phyloP scores from a whole-genome alignment of 2,329 filamentous ascomycete species.

The Fusarium sp. region DNA sequence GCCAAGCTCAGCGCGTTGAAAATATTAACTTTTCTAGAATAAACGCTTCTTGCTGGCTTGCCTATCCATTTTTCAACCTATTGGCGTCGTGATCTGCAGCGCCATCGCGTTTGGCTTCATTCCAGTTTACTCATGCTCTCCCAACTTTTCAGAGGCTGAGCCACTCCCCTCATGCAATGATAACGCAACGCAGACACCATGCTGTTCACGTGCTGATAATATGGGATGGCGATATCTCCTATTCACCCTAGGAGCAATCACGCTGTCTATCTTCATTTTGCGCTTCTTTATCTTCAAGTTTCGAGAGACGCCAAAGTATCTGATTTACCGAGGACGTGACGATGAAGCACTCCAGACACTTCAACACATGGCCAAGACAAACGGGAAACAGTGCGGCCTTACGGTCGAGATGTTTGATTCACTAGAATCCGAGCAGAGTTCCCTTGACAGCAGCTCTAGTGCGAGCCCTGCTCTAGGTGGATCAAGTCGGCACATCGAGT shows the following conservation, averaged over 20 bases:
- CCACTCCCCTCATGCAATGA: conserved; percentile 59
- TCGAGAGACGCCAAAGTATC: conserved; percentile 60
- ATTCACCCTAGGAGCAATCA: conserved; percentile 58
- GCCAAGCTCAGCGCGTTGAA: fast-evolving
- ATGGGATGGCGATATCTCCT: conserved; percentile 65
- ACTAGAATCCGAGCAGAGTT: conserved; percentile 39
- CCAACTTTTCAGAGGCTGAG: conserved; percentile 59
- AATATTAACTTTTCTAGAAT: conserved; percentile 39
- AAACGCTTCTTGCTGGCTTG: conserved; percentile 64
- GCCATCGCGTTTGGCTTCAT: conserved; percentile 66
- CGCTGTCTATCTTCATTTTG: conserved; percentile 56
- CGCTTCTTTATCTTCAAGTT: conserved; percentile 62
- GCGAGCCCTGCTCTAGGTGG: conserved; percentile 30
- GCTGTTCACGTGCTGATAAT: conserved; percentile 56
- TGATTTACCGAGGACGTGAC: conserved; percentile 58
- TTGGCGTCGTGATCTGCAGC: conserved; percentile 64
- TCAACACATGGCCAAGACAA: conserved; percentile 58
- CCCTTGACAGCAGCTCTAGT: conserved; percentile 32
- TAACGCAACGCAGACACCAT: conserved; percentile 40
- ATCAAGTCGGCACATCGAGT: conserved; percentile 27
- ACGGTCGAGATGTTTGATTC: conserved; percentile 52
- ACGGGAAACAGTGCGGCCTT: conserved; percentile 50
- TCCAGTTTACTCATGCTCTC: conserved; percentile 61
- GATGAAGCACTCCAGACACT: conserved; percentile 61
- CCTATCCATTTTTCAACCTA: conserved; percentile 66